Base-by-base conservation (phyloP, 2,329 filamentous ascomycete genomes). In the Colletotrichum theobromicola region DNA sequence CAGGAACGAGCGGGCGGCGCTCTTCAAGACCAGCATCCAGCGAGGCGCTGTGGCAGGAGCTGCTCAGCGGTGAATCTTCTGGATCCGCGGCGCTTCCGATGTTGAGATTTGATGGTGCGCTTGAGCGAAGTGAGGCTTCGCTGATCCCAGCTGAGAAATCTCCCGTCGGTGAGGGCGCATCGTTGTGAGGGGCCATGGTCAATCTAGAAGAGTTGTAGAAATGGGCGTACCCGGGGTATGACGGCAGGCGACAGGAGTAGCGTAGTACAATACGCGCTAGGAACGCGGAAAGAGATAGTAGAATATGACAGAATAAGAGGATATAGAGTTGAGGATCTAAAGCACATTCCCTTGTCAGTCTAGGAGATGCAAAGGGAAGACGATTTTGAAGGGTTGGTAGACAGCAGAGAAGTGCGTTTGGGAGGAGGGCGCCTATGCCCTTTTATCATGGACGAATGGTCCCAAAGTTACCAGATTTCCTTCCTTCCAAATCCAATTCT, bases 101-200 rank as follows among this genome's bases (percentile, higher is more conserved):
- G 60, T 82, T 80, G 70, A 84, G 77, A 30, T 76, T 77, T 12
- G 83, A 83, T 7, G 82, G 80, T 4, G 79, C 79, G 55, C 80
- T 65, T 42, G 82, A 76, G 65, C 83, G 82, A 78, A 83, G 82
- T 30, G 79, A 75, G 70, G 83, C 82, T 46, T 79, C 77, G 78
- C 84, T 83, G 78, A 87, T 87, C 65, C 83, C 81, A 75, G 82
- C 79, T n/a, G 84, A 83, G 78, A 85, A 88, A 81, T 84, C 87
- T 53, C 84, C 83, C 50, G 83, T 79, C n/a, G 86, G 84, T n/a
- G 86, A 88, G 28, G 84, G 84, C 35, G 85, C 84, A 77, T 88
- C 85, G 77, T 84, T 87, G 79, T 88, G 86, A 50, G 86, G 87
- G 76, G 86, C 79, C 87, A 88, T 88, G 74, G 8, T 50, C n/a